Base-by-base conservation (phyloP, 305 asterid genomes). In the Fraxinus nigra region DNA sequence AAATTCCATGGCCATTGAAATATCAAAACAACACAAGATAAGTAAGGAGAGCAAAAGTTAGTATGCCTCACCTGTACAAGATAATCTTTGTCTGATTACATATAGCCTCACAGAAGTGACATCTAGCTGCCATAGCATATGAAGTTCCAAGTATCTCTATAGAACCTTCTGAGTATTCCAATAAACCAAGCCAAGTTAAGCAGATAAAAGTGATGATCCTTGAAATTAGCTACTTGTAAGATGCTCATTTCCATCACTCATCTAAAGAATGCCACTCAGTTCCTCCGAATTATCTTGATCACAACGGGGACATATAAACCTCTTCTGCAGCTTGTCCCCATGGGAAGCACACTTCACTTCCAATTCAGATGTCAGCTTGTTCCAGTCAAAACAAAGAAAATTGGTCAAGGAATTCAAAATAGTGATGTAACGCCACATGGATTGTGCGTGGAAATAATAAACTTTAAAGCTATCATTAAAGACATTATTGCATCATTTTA, bases 321-420 rank as follows among this genome's bases (percentile, higher is more conserved):
- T 93, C 92, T 84, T 88, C 83, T 93, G 98, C 88, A 94, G 89
- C 87, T 94, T 88, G 85, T 91, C 94, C 28, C 92, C 90, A 35
- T 89, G 87, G 82, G 91, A 88, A 84, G 97, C 91, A 84, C 83
- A 88, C 35, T 48, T 80, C 40, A 81, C 92, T 87, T 92, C 98
- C 88, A 84, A 81, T 81, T 84, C 92, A 79, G 93, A 79, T 77
- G 87, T 88, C 94, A 85, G 97, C 97, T 86, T 94, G 89, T 86
- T 88, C 88, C 81, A 73, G 95, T 92, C 89, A 89, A 89, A 91
- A 93, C 78, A 82, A 85, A 79, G 82, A 35, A 16, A 83, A 3
- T 43, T 40, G 76, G 18, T 35, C 22, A 75, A 59, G 70, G 70
- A 75, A 74, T 63, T 24, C 46, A 76, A 38, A 56, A 67, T 75